Evolutionary conservation across 768 basidiomycete species (phyloP), one percentile per base, ranked within the genome.

Genomic region (Collybia nuda): DNA sequence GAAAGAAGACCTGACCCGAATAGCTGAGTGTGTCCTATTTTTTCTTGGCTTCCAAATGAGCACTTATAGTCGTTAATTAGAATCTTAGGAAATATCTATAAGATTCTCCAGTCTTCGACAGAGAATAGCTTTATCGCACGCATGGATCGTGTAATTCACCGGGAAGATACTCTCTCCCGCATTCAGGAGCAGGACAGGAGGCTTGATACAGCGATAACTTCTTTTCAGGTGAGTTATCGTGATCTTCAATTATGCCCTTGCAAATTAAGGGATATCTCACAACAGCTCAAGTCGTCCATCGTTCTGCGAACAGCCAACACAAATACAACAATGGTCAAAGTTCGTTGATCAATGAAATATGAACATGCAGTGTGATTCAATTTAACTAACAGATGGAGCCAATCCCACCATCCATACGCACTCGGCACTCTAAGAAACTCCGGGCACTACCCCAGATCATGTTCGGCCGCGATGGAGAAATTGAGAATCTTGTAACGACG

Each of bases 161-260:
- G 64, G 7, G 58, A 56, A 15, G 62, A 61, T 17, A 53, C 61
- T 19, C 43, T 55, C 7, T 45, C 28, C 1, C 55, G 55, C 11
- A 50, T 66, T 29, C 43, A 51, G 15, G 58, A 61, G 35, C 60
- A 64, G 41, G 62, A 64, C 44, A 58, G 65, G 40, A 59, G 55
- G 28, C 50, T 66, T 11, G 62, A 66, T 42, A 64, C 61, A 1
- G 40, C 58, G 2, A 62, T 66, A n/a, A 64, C 61, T 19, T 59
- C 62, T 9, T 66, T 64, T 36, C 65, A 62, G 54, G 62, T 64
- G 24, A 11, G 2, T 12, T 6, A 23, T 39, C 7, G 7, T 15
- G 7, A 22, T 24, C 2, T 6, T 35, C 23, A 11, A 46, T 17
- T 22, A 1, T 7, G 32, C 6, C 6, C 44, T 52, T 19, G 17